These are phyloP conservation scores for Platismatia glauca DNA, from an alignment of 495 filamentous ascomycete genomes.

Conservation along the genomic window DNA sequence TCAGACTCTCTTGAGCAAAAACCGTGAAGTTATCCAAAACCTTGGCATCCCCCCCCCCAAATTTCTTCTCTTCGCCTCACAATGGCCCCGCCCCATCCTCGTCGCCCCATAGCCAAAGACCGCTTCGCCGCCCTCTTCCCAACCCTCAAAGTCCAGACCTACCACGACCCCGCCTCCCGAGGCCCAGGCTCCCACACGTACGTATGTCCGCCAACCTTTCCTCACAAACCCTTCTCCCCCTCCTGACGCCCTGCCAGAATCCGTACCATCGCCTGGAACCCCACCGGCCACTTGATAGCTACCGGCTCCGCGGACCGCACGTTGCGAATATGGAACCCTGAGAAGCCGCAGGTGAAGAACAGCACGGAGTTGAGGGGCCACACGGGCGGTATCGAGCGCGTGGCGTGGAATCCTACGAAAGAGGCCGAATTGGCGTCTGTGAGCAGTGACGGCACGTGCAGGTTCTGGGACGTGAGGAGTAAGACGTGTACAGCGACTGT, in stretches of 20 bases:
- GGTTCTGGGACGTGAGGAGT: slow-evolving; percentile 87
- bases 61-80: slow-evolving; percentile 16
- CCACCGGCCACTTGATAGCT: slow-evolving; percentile 75
- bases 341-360: slow-evolving; percentile 68
- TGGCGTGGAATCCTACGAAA: slow-evolving; percentile 80
- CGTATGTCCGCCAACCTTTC: slow-evolving; percentile 31
- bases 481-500: slow-evolving; percentile 71
- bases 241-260: slow-evolving; percentile 33
- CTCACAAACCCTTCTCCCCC: not conserved
- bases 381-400: slow-evolving; percentile 66
- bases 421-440: slow-evolving; percentile 85
- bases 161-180: slow-evolving; percentile 49
- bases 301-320: slow-evolving; percentile 76
- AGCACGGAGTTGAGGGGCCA: slow-evolving; percentile 84
- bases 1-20: too few relatives aligned
- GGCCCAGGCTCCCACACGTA: slow-evolving; percentile 48
- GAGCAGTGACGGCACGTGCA: slow-evolving; percentile 73
- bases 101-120: slow-evolving; percentile 53
- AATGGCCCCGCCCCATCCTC: slow-evolving; percentile 49
- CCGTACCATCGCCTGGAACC: slow-evolving; percentile 82
- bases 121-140: slow-evolving; percentile 51
- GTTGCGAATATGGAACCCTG: slow-evolving; percentile 85
- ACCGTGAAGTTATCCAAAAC: not conserved
- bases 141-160: slow-evolving; percentile 50
- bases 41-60: slow-evolving; percentile 4